A percentile compares a stretch with the other conserved stretches of the same genome.
phyloP scores from a whole-genome alignment of 495 filamentous ascomycete species.

The Talaromyces ruber region DNA sequence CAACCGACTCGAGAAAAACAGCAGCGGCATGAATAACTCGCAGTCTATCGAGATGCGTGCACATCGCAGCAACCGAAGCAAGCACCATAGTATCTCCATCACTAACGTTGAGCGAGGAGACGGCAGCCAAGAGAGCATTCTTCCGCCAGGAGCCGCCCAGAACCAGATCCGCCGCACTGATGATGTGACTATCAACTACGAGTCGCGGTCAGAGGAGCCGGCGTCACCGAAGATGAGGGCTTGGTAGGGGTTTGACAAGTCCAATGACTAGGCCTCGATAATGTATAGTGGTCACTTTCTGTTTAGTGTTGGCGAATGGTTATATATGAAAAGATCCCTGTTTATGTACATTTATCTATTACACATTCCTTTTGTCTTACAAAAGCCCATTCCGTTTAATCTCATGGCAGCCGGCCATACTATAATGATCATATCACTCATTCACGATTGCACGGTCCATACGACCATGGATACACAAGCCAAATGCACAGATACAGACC shows the following conservation, averaged over 20 bases:
- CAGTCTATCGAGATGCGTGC: conserved; percentile 10
- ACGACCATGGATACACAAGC: background rate
- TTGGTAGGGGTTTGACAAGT: background rate
- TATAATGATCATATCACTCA: background rate
- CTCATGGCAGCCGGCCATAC: background rate
- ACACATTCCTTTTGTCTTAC: background rate
- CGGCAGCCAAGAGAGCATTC: conserved; percentile 22
- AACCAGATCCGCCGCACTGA: conserved; percentile 21
- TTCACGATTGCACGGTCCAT: background rate
- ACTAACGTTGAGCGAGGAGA: conserved; percentile 15
- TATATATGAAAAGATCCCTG: background rate
- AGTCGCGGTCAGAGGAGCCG: conserved; percentile 2
- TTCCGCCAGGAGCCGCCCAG: conserved; percentile 9
- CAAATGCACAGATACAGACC: no score
- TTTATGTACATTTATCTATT: background rate
- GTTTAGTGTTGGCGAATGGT: background rate
- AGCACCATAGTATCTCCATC: conserved; percentile 14
- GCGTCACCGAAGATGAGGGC: background rate
- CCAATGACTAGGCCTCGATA: background rate
- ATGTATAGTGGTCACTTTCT: background rate
- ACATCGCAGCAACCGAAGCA: conserved; percentile 9
- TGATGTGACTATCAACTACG: conserved; percentile 21
- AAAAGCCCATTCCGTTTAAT: background rate
- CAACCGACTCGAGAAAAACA: conserved; percentile 14
- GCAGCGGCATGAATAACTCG: conserved; percentile 4